These are phyloP conservation scores for Pyricularia grisea DNA, from an alignment of 2,329 filamentous ascomycete genomes.

Conservation along the genomic window DNA sequence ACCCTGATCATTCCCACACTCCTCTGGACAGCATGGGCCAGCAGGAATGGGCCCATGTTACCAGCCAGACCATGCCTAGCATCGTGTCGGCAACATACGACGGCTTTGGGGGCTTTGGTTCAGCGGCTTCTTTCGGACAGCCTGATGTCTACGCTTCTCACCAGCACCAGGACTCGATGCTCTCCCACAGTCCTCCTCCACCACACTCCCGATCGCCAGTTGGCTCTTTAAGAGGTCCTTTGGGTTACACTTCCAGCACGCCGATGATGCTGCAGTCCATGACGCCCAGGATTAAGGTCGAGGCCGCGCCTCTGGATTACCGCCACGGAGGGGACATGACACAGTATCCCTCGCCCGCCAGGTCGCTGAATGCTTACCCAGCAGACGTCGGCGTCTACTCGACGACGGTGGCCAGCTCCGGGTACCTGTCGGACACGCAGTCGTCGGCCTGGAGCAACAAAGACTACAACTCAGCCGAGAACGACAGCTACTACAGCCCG, in stretches of 20 bases:
- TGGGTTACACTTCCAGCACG: slow-evolving; percentile 14
- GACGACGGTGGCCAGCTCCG: slow-evolving; percentile 17
- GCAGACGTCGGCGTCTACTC: slow-evolving; percentile 16
- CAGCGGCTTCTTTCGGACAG: not conserved
- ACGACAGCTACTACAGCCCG: slow-evolving; percentile 15
- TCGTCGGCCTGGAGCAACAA: slow-evolving; percentile 26
- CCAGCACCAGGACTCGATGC: not conserved
- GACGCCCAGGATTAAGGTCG: slow-evolving; percentile 29
- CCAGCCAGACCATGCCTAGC: slow-evolving; percentile 31
- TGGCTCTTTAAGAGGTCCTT: not conserved
- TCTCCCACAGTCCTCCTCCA: not conserved
- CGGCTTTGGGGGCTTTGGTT: slow-evolving; percentile 25
- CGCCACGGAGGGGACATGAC: slow-evolving; percentile 24
- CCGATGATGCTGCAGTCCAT: slow-evolving; percentile 17
- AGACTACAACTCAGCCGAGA: slow-evolving; percentile 14
- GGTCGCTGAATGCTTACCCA: slow-evolving; percentile 24
- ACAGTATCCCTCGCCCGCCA: slow-evolving; percentile 29
- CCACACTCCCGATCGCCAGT: not conserved
- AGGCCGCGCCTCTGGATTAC: slow-evolving; percentile 22
- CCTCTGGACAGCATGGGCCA: slow-evolving; percentile 28
- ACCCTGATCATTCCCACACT: slow-evolving; percentile 24
- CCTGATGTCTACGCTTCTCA: slow-evolving; percentile 28
- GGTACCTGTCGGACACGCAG: slow-evolving; percentile 27
- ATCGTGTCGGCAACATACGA: slow-evolving; percentile 42
- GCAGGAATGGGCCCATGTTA: slow-evolving; percentile 32